Base-by-base conservation (phyloP, 176 grass and related monocot species). In the Hordeum vulgare region DNA sequence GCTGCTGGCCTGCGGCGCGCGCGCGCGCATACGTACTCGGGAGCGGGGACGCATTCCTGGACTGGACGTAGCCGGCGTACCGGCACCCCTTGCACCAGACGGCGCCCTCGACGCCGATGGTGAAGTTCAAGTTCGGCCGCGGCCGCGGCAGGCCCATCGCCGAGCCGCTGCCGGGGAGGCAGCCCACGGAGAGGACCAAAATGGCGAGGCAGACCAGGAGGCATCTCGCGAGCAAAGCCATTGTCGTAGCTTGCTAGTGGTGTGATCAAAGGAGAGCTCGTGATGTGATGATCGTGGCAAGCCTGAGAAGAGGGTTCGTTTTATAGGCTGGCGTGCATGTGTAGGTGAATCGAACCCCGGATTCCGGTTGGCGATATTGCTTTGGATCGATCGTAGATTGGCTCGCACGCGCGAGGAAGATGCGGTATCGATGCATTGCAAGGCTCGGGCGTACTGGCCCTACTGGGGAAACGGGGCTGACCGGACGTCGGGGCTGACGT, bases 51-150 rank as follows among this genome's bases (percentile, higher is more conserved):
- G 88, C 73, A 57, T 65, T 35, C 78, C 33, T 64, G 83, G 83
- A 71, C 72, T 72, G 1, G 31, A 56, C 25, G 82, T 81, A 81
- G 87, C 82, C 78, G 71, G 4, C 11, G 78, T 76, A 75, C 9
- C 79, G 78, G 88, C 88, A 86, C 23, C 64, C 37, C 33, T 72
- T 82, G 88, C 88, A 90, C 88, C 54, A 78, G 26, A 86, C 79
- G 41, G 64, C 14, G 53, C 88, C 88, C 34, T 90, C 83, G 63
- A 90, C 73, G 72, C 64, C 88, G 78, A 90, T 58, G 56, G 71
- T 86, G 83, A 90, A 86, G 88, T 86, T 90, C 20, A 86, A 11
- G 56, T 71, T 39, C 7, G 54, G 83, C 42, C 29, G 83, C 26
- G 88, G 88, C 72, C 7, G 56, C 11, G 83, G 79, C 7, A 85